Percentiles rank a stretch among this genome's conserved stretches.
phyloP scores from a whole-genome alignment of 352 stramenopile genomes.

The Halophytophthora batemanensis region DNA sequence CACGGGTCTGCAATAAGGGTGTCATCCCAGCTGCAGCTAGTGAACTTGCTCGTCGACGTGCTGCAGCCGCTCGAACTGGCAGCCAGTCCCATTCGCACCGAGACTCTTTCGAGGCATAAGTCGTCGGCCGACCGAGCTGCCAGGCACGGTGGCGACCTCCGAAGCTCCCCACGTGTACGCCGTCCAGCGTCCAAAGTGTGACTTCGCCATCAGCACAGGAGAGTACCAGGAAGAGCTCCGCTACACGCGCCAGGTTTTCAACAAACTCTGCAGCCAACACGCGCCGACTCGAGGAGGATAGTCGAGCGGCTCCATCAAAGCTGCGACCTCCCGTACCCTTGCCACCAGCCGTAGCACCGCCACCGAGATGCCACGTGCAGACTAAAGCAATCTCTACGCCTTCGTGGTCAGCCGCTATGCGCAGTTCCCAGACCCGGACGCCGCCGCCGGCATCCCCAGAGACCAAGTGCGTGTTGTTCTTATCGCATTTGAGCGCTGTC shows the following conservation, averaged over 20 bases:
- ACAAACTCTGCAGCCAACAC: slow-evolving; percentile 60
- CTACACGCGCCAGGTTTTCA: slow-evolving; percentile 48
- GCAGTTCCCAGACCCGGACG: slow-evolving; percentile 69
- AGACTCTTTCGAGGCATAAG: slow-evolving; percentile 41
- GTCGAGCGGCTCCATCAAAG: slow-evolving; percentile 4
- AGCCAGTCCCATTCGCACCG: slow-evolving; percentile 40
- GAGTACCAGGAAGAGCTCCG: slow-evolving; percentile 61
- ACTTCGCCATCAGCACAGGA: slow-evolving; percentile 64
- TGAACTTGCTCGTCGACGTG: slow-evolving; percentile 2
- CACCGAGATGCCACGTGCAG: slow-evolving; percentile 46
- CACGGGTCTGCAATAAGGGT: slow-evolving; percentile 10
- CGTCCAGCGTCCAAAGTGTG: slow-evolving; percentile 71
- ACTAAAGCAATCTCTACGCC: slow-evolving; percentile 54
- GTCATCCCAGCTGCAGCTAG: too few relatives aligned
- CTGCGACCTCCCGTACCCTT: too few relatives aligned
- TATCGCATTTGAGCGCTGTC: slow-evolving; percentile 52
- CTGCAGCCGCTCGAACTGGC: slow-evolving; percentile 7
- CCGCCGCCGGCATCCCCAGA: slow-evolving; percentile 52
- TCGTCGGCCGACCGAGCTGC: slow-evolving; percentile 52
- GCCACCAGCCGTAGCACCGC: slow-evolving; percentile 6
- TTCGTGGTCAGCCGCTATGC: slow-evolving; percentile 48
- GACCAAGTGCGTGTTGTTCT: slow-evolving; percentile 54
- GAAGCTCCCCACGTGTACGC: slow-evolving; percentile 64
- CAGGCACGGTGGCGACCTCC: slow-evolving; percentile 52
- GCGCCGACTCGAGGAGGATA: slow-evolving; percentile 20